Percentiles rank a stretch among this genome's conserved stretches.
phyloP scores from a whole-genome alignment of 306 rosid species.

The Astragalus glycyphyllos region DNA sequence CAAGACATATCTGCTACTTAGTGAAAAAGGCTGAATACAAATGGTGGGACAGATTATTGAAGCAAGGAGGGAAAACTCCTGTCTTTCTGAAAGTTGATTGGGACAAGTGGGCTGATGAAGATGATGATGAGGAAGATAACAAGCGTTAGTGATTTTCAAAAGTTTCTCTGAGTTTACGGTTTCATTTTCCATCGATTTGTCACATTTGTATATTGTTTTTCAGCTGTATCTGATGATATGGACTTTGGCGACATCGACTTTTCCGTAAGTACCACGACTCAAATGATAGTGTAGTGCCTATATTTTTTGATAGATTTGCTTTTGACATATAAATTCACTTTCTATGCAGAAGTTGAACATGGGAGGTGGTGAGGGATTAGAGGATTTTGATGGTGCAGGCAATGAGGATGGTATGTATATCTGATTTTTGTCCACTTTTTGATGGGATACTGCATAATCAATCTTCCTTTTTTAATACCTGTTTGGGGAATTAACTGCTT shows the following conservation, averaged over 20 bases:
- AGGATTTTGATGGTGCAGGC: conserved; percentile 24
- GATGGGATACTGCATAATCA: neutral
- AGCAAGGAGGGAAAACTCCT: conserved; percentile 71
- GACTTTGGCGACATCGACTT: conserved; percentile 59
- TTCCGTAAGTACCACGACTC: conserved; percentile 53
- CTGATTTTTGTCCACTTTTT: neutral
- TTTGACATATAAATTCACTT: neutral
- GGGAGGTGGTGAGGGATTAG: conserved; percentile 49
- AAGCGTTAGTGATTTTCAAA: conserved; percentile 42
- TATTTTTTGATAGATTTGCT: neutral
- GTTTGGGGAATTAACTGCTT: neutral
- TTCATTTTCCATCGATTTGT: conserved; percentile 24
- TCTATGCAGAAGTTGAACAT: conserved; percentile 48
- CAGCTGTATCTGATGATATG: conserved; percentile 61
- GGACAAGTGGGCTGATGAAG: conserved; percentile 89
- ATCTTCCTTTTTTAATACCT: neutral
- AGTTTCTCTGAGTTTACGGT: conserved; percentile 26
- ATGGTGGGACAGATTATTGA: conserved; percentile 73
- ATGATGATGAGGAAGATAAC: conserved; percentile 64
- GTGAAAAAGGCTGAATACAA: conserved; percentile 63
- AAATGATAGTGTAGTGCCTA: conserved; percentile 3
- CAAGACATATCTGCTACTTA: conserved; percentile 62
- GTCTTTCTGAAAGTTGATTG: conserved; percentile 76
- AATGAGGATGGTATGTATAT: conserved; percentile 46
- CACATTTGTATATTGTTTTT: conserved; percentile 39